Base-by-base conservation (phyloP, 179 eudicot species). In the Pouteria campechiana region DNA sequence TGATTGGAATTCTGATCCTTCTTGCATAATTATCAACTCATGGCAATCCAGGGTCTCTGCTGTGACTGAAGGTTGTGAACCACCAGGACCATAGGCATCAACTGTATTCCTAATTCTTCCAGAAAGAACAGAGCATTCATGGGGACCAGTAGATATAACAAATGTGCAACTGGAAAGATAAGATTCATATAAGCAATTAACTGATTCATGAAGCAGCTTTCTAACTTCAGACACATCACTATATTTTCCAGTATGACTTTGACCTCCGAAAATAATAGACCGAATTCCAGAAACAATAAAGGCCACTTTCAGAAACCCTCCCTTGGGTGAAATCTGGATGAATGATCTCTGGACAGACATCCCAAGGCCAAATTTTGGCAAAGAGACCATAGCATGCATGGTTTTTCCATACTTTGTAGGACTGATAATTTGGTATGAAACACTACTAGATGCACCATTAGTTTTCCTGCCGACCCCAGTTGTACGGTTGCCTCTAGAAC, bases 131-230 rank as follows among this genome's bases (percentile, higher is more conserved):
- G 29, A 28, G 32, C 55, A 57, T 48, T 52, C 49, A 48, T 50
- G 34, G 60, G 20, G 60, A 55, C 61, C 65, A 60, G 87, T 29
- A 50, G 46, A 33, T 45, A 80, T 42, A 62, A 57, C 15, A 43
- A 69, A 67, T 46, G 68, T 62, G 62, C 62, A 65, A 55, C 56
- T 62, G 55, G 81, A 73, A 40, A 80, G 42, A 33, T 75, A 80
- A 50, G 66, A 49, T 80, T 92, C 94, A 65, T 51, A 52, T 62
- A 77, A 43, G 60, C 69, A 68, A 61, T 69, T 74, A 24, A 56
- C 37, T 60, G 74, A 68, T 20, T 40, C 52, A 29, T 63, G 34
- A 32, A 59, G 44, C 18, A 42, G 42, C 54, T 57, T 55, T 43
- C 63, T 61, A 18, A 41, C 31, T 20, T 63, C 72, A 66, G 61